Evolutionary conservation across 345 rosid species (phyloP).

Genomic region (Punica granatum): DNA sequence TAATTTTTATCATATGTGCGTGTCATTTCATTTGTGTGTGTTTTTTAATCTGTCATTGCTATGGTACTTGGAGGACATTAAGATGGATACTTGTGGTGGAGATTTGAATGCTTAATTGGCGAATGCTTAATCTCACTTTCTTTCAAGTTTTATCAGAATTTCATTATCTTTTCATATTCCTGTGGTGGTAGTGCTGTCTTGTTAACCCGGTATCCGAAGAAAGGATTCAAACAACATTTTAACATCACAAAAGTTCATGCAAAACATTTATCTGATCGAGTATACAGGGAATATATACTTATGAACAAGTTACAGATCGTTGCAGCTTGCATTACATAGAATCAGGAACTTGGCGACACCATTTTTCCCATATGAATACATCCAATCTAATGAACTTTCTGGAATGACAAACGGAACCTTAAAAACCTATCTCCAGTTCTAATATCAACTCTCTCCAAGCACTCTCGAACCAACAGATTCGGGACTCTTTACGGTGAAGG

Average conservation of each 20-base stretch:
- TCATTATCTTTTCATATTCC: neutral
- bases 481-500: constrained; percentile 90
- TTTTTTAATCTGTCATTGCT: neutral
- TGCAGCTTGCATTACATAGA: neutral
- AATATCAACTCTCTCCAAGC: constrained; percentile 61
- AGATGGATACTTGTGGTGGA: neutral
- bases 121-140: neutral
- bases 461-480: constrained; percentile 47
- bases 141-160: neutral
- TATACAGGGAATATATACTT: neutral
- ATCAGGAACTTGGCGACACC: constrained; percentile 2
- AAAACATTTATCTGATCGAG: neutral
- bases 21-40: neutral
- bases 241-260: neutral
- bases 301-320: neutral
- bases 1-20: neutral
- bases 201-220: too few relatives aligned
- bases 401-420: neutral
- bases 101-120: neutral
- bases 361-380: neutral
- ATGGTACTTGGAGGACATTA: neutral
- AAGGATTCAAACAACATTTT: too few relatives aligned
- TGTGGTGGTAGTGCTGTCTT: neutral
- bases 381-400: neutral
- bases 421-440: neutral